Percentiles rank a stretch among this genome's conserved stretches.
Evolutionary conservation across 106 monocot genomes (phyloP).

Genomic region (Ottelia alismoides): DNA sequence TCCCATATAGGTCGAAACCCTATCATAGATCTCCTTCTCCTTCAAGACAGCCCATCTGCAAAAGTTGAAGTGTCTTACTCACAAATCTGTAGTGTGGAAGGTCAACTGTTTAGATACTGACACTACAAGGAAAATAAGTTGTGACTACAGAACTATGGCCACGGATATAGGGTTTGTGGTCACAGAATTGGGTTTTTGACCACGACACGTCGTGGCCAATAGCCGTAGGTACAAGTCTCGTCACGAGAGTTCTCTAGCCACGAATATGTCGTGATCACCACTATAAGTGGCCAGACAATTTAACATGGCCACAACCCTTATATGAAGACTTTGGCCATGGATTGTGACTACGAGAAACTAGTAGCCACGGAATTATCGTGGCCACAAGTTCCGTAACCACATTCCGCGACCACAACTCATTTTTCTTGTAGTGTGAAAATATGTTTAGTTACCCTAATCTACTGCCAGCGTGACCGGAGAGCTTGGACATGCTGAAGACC

Average conservation of each 20-base stretch:
- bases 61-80: background rate
- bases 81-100: background rate
- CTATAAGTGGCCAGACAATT: too few species aligned
- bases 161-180: too few species aligned
- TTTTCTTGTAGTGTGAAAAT: too few species aligned
- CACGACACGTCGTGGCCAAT: too few species aligned
- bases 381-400: background rate
- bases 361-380: background rate
- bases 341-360: background rate
- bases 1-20: slow-evolving; percentile 10
- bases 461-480: slow-evolving; percentile 76
- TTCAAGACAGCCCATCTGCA: slow-evolving; percentile 68
- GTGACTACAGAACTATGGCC: too few species aligned
- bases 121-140: too few species aligned
- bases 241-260: too few species aligned
- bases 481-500: slow-evolving; percentile 60
- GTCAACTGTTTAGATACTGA: background rate
- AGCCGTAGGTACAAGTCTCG: too few species aligned
- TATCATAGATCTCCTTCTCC: slow-evolving; percentile 34
- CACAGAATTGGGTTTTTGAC: too few species aligned
- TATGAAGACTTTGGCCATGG: background rate
- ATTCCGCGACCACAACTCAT: too few species aligned
- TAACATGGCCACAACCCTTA: too few species aligned
- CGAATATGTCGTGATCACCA: background rate
- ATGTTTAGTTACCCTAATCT: slow-evolving; percentile 39